phyloP scores from a whole-genome alignment of 1,284 basidiomycete species.

The Exobasidium rhododendri region DNA sequence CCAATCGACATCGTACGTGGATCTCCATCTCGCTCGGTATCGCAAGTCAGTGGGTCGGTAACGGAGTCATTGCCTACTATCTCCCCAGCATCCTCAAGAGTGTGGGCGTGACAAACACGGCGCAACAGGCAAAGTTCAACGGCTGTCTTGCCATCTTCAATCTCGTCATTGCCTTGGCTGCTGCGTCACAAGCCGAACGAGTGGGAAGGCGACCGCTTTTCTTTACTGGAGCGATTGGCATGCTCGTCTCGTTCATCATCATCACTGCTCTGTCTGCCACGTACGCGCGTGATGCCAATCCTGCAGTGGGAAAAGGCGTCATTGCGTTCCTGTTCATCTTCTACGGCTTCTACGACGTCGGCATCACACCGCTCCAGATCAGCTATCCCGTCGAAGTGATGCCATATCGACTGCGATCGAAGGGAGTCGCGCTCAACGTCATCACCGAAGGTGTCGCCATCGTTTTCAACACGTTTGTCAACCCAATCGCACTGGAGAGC shows the following conservation, averaged over 20 bases:
- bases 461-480: conserved; percentile 28
- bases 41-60: conserved; percentile 24
- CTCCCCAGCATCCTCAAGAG: conserved; percentile 23
- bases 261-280: conserved; percentile 10
- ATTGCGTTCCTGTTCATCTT: conserved; percentile 16
- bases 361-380: conserved; percentile 20
- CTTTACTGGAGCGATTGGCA: conserved; percentile 6
- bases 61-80: conserved; percentile 32
- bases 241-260: conserved; percentile 10
- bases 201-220: conserved; percentile 7
- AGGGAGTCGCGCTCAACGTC: conserved; percentile 24
- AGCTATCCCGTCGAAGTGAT: conserved; percentile 27
- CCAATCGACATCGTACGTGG: conserved; percentile 22
- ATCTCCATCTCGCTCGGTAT: conserved; percentile 18
- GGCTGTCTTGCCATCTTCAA: conserved; percentile 13
- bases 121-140: conserved; percentile 10
- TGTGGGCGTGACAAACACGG: conserved; percentile 20
- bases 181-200: not conserved
- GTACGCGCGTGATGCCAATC: not conserved
- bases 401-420: conserved; percentile 22
- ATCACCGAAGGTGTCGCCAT: conserved; percentile 20
- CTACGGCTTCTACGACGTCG: conserved; percentile 13
- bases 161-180: conserved; percentile 3
- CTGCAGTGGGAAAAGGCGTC: not conserved
- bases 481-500: conserved; percentile 25